Percentiles rank a stretch among this genome's conserved stretches.
Evolutionary conservation across 1,284 basidiomycete species (phyloP).

Genomic region (Cryptococcus deneoformans): DNA sequence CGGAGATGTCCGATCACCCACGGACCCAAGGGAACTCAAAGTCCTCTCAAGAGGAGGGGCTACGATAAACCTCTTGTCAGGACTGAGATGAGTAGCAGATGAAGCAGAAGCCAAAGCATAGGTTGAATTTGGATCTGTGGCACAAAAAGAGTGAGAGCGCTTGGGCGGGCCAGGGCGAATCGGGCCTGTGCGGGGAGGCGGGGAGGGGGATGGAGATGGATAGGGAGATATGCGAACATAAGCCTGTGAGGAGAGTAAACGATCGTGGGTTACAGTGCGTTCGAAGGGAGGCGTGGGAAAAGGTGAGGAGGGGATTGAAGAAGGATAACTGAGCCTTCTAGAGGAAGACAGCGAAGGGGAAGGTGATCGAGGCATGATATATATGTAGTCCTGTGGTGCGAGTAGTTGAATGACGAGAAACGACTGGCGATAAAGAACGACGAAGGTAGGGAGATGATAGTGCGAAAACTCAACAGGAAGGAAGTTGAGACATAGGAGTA

Average conservation of each 20-base stretch:
- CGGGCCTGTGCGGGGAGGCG: not conserved
- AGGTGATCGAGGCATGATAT: not conserved
- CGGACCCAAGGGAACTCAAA: conserved; percentile 14
- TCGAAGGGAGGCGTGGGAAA: conserved; percentile 9
- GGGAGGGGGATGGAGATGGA: conserved; percentile 4
- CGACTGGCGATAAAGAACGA: too few relatives aligned
- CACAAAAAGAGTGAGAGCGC: conserved; percentile 18
- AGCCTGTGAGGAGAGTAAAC: conserved; percentile 4
- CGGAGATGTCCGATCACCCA: conserved; percentile 10
- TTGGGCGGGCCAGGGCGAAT: conserved; percentile 14
- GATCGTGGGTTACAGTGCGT: conserved; percentile 2
- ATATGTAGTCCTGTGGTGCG: too few relatives aligned
- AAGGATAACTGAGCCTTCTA: not conserved
- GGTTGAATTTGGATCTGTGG: conserved; percentile 8
- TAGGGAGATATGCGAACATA: conserved; percentile 6
- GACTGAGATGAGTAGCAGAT: conserved; percentile 6
- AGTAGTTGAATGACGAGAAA: too few relatives aligned
- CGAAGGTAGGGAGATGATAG: too few relatives aligned
- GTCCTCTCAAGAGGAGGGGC: conserved; percentile 21
- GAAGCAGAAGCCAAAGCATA: conserved; percentile 19
- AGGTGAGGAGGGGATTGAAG: conserved; percentile 3
- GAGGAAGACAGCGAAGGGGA: not conserved
- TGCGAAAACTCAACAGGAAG: too few relatives aligned
- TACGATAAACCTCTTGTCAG: conserved; percentile 14
- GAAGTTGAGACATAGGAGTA: too few relatives aligned